Evolutionary conservation across 192 early-diverging fungal species (phyloP), one percentile per base, ranked within the genome.

Genomic region (Backusella tarrabulga): DNA sequence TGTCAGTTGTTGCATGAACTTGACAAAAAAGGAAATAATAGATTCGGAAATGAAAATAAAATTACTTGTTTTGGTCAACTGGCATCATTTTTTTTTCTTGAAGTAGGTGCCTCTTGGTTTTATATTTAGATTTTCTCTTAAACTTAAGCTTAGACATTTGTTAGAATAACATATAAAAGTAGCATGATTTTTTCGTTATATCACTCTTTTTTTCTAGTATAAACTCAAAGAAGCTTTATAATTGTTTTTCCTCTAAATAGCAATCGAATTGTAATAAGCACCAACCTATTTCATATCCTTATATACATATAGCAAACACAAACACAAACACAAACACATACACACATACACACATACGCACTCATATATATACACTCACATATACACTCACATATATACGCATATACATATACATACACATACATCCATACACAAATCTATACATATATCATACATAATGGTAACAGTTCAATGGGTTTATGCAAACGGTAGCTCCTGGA

Each of bases 401-500:
- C 36, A 38, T 38, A 38, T 38, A 50, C 44, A 4, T n/a, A n/a
- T 6, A 50, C 6, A 50, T 50, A n/a, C 19, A n/a, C 5, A 50
- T n/a, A n/a, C n/a, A n/a, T 19, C 5, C 1, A 50, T 50, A 50
- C 1, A 50, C 17, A n/a, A 1, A 50, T 50, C 4, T n/a, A 17
- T 19, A 50, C 6, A 50, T 50, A 44, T 44, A 44, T 26, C 8
- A 26, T 11, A 56, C 8, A 56, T 0, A 56, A 56, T 11, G 21
- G 6, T n/a, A 54, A n/a, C 6, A 54, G 26, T 23, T 71, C 40
- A 71, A 71, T 71, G 70, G 70, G 36, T 44, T 44, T 71, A 44
- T 29, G 70, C 70, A 15, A 46, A 71, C 26, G 70, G 70, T 21
- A 42, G 38, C 17, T 35, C 23, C 40, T 72, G 71, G 71, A 41